Percentiles rank a stretch among this genome's conserved stretches.
Evolutionary conservation across 306 rosid genomes (phyloP).

Genomic region (Glycine soja): DNA sequence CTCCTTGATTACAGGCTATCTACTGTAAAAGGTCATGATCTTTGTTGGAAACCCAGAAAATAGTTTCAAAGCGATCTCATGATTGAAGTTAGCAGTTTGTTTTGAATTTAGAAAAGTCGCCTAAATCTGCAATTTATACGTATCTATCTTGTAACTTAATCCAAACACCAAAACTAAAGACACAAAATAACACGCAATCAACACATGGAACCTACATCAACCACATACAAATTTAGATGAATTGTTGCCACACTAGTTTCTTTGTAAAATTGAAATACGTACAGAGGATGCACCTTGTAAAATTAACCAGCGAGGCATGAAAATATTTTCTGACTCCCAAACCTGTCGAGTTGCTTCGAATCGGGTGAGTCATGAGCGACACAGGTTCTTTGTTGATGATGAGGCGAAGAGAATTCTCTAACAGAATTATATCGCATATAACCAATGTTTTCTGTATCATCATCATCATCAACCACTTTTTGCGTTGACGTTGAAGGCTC

Average conservation of each 20-base stretch:
- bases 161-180: background rate
- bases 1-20: background rate
- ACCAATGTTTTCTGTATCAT: conserved; percentile 19
- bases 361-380: background rate
- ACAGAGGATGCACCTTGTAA: conserved; percentile 8
- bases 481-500: conserved; percentile 14
- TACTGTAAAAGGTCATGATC: background rate
- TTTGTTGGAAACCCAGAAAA: background rate
- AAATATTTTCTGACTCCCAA: conserved; percentile 42
- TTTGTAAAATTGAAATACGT: background rate
- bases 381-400: background rate
- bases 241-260: background rate
- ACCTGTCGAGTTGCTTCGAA: conserved; percentile 39
- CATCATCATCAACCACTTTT: background rate
- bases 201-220: background rate
- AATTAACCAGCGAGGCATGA: conserved; percentile 27
- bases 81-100: too few species aligned
- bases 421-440: conserved; percentile 35
- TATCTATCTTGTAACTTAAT: too few species aligned
- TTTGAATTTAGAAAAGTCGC: too few species aligned
- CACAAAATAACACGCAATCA: background rate
- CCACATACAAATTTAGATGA: background rate
- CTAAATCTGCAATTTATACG: too few species aligned
- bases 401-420: conserved; percentile 38
- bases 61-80: too few species aligned